Conservation (phyloP, 768 basidiomycete genomes). For the Naematelia aurantialba region DNA sequence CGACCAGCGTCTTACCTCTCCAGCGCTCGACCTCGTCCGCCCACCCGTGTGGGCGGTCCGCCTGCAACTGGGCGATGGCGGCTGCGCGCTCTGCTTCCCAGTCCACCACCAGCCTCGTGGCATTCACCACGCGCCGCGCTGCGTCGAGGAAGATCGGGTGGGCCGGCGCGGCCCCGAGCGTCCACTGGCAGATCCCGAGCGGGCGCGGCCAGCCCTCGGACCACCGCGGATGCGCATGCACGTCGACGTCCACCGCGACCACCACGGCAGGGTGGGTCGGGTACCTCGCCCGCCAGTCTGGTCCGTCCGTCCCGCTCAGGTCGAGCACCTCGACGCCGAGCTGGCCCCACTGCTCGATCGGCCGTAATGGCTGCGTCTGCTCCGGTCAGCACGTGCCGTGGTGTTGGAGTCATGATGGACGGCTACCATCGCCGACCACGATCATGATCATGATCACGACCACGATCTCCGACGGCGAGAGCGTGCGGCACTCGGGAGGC, state of each 20-base stretch:
- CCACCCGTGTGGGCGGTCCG: slow-evolving; percentile 8
- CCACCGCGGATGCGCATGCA: slow-evolving; percentile 24
- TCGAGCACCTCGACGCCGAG: slow-evolving; percentile 31
- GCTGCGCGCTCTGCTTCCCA: slow-evolving; percentile 23
- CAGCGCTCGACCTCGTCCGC: slow-evolving; percentile 14
- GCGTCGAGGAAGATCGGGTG: slow-evolving; percentile 49
- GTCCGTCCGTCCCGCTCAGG: slow-evolving; percentile 25
- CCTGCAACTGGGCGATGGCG: slow-evolving; percentile 12
- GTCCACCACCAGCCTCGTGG: slow-evolving; percentile 24
- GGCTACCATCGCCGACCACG: no score
- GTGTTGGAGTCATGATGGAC: background rate
- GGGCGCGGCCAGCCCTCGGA: slow-evolving; percentile 30
- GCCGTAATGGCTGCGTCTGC: slow-evolving; percentile 32
- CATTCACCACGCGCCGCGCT: slow-evolving; percentile 36
- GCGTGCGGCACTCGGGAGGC: no score
- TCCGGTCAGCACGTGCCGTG: background rate
- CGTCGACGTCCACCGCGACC: slow-evolving; percentile 39
- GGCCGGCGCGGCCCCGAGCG: slow-evolving; percentile 36
- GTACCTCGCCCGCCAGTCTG: slow-evolving; percentile 20
- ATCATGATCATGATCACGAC: no score
- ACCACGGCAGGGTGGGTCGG: slow-evolving; percentile 32
- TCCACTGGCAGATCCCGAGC: slow-evolving; percentile 47
- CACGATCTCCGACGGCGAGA: no score
- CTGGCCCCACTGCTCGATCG: slow-evolving; percentile 38
- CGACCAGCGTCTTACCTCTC: slow-evolving; percentile 9